A percentile compares a stretch with the other conserved stretches of the same genome.
These are phyloP conservation scores for Carpinus viminea DNA, from an alignment of 306 rosid species.

Conservation along the genomic window DNA sequence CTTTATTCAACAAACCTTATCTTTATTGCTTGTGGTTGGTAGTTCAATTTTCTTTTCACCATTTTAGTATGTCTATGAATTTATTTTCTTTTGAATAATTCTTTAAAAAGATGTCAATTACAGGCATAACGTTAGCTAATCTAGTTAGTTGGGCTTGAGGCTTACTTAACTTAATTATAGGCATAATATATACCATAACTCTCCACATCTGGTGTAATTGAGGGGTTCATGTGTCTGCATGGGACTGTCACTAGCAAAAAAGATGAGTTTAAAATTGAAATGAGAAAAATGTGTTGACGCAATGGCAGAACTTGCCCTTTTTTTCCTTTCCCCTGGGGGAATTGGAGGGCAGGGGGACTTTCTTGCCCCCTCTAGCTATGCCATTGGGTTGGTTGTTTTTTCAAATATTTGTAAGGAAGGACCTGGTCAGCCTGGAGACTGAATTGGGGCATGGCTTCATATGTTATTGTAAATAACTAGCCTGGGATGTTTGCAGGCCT, in stretches of 20 bases:
- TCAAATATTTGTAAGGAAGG: background rate
- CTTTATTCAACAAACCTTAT: background rate
- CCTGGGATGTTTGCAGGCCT: conserved; percentile 70
- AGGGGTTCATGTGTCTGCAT: conserved; percentile 13
- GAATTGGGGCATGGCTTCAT: conserved; percentile 27
- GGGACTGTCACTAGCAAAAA: background rate
- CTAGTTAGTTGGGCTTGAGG: background rate
- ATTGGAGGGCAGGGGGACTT: too few species aligned
- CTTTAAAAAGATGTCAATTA: background rate
- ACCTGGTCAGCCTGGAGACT: conserved; percentile 21
- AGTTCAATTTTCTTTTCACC: background rate
- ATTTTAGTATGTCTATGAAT: background rate
- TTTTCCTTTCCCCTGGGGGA: too few species aligned
- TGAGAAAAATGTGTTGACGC: background rate
- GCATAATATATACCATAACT: background rate
- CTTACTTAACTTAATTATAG: background rate
- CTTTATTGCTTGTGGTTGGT: background rate
- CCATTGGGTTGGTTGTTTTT: background rate
- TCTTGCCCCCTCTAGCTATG: too few species aligned
- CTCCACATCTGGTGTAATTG: conserved; percentile 5
- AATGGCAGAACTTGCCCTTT: background rate
- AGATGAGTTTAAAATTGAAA: background rate
- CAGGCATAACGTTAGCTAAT: background rate
- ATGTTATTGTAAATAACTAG: conserved; percentile 27
- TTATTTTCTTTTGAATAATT: background rate